Conservation (phyloP, 768 basidiomycete genomes). For the Pleurotus djamor region DNA sequence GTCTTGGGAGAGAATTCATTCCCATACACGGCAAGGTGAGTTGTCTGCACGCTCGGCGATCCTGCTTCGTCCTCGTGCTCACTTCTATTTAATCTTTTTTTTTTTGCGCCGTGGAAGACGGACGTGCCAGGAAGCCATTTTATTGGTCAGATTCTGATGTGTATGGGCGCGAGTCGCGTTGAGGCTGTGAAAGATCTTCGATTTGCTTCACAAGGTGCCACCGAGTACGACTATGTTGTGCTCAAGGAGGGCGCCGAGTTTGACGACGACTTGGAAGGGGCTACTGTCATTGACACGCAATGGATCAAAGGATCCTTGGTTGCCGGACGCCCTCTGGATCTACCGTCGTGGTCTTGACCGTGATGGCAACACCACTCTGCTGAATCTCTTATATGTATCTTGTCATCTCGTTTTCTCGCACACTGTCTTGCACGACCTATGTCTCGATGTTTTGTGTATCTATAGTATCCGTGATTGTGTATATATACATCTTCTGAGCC, state of each 20-base stretch:
- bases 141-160: conserved; percentile 58
- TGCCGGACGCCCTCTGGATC: conserved; percentile 48
- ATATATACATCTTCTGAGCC: background rate
- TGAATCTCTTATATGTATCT: background rate
- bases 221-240: conserved; percentile 60
- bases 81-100: conserved; percentile 7
- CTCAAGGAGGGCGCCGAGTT: conserved; percentile 45
- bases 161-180: conserved; percentile 74
- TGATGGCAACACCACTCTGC: background rate
- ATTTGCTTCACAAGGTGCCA: conserved; percentile 32
- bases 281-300: conserved; percentile 46
- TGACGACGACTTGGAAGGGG: conserved; percentile 21
- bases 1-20: conserved; percentile 56
- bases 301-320: conserved; percentile 84
- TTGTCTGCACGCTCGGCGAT: no score
- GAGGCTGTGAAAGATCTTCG: conserved; percentile 57
- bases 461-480: background rate
- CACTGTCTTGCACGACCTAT: background rate
- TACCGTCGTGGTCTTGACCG: conserved; percentile 21
- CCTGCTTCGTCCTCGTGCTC: conserved; percentile 18
- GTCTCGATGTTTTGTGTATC: background rate
- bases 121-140: conserved; percentile 8
- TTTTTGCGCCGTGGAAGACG: background rate
- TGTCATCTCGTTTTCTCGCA: background rate
- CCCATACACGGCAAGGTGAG: conserved; percentile 23